Conservation (phyloP, 441 rosid species). For the Croton laevigatus region DNA sequence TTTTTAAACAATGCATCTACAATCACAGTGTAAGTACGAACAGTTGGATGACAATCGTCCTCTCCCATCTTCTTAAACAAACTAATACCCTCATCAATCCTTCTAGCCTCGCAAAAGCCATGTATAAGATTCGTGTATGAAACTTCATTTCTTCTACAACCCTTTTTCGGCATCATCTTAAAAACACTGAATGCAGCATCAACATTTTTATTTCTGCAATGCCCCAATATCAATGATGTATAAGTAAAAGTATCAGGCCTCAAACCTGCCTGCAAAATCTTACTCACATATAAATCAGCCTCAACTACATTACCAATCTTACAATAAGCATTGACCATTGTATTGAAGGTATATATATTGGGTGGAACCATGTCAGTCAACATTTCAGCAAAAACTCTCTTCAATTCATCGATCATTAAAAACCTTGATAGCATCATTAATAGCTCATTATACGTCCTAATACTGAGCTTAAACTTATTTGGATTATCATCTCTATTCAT, state of each 20-base stretch:
- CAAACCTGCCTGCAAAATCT: constrained; percentile 61
- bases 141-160: constrained; percentile 65
- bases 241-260: constrained; percentile 61
- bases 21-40: constrained; percentile 71
- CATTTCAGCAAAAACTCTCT: constrained; percentile 50
- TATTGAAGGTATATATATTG: constrained; percentile 59
- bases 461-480: constrained; percentile 42
- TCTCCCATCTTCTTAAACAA: constrained; percentile 55
- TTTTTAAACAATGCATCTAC: constrained; percentile 50
- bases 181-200: constrained; percentile 54
- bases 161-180: constrained; percentile 48
- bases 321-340: constrained; percentile 74
- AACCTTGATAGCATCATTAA: constrained; percentile 58
- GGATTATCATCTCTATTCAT: constrained; percentile 40
- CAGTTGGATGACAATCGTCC: constrained; percentile 57
- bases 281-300: constrained; percentile 57
- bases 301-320: constrained; percentile 63
- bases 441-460: constrained; percentile 58
- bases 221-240: constrained; percentile 64
- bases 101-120: constrained; percentile 62
- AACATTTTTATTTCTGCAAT: constrained; percentile 63
- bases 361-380: constrained; percentile 48
- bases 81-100: constrained; percentile 56
- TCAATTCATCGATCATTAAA: constrained; percentile 62
- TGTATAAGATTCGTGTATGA: constrained; percentile 66